Evolutionary conservation across 2,329 filamentous ascomycete species (phyloP).

Genomic region (Trichoderma brevicompactum): DNA sequence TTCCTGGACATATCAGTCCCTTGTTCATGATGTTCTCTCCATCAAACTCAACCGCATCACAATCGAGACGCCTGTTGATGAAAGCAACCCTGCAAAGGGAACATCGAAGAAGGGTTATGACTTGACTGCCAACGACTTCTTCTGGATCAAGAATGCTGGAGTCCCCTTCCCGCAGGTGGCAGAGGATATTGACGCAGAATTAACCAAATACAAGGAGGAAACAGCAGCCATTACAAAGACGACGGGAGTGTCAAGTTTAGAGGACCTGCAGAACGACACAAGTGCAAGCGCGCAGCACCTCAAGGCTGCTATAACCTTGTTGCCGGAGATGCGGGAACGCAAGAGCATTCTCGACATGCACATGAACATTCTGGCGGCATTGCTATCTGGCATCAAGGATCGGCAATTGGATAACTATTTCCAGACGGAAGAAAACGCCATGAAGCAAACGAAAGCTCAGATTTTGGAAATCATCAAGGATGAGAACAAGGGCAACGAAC

Average conservation of each 20-base stretch:
- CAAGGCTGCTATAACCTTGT: constrained; percentile 89
- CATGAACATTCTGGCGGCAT: constrained; percentile 92
- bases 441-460: constrained; percentile 87
- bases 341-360: constrained; percentile 97
- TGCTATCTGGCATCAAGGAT: constrained; percentile 81
- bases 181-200: constrained; percentile 91
- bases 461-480: constrained; percentile 87
- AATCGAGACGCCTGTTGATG: constrained; percentile 81
- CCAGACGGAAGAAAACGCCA: constrained; percentile 89
- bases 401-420: constrained; percentile 95
- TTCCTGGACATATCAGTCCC: constrained; percentile 79
- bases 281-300: constrained; percentile 90
- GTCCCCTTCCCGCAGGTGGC: constrained; percentile 94
- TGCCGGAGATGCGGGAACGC: constrained; percentile 89
- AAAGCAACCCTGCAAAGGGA: constrained; percentile 73
- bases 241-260: constrained; percentile 88
- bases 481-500: constrained; percentile 77
- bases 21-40: constrained; percentile 69
- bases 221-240: constrained; percentile 93
- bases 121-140: constrained; percentile 87
- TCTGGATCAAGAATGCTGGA: constrained; percentile 92
- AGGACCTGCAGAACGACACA: constrained; percentile 89
- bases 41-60: constrained; percentile 86
- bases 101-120: constrained; percentile 89
- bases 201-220: constrained; percentile 94